phyloP scores from a whole-genome alignment of 306 rosid species.

The Cicer pinnatifidum region DNA sequence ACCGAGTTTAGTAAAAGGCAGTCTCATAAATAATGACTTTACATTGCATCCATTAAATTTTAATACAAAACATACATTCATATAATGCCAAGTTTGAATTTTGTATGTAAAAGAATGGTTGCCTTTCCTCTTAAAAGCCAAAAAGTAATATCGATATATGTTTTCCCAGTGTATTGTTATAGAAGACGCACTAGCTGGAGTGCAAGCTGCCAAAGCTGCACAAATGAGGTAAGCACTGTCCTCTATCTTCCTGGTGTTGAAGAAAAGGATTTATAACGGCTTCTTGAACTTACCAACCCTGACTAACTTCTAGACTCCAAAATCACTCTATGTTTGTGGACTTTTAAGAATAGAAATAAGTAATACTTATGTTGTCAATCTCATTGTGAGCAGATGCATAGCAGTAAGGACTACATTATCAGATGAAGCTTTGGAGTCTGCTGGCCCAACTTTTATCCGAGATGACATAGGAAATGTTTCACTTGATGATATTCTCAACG shows the following conservation, averaged over 20 bases:
- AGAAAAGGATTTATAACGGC: constrained; percentile 11
- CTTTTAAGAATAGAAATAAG: constrained; percentile 26
- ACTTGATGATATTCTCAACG: constrained; percentile 82
- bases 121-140: constrained; percentile 28
- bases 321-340: constrained; percentile 28
- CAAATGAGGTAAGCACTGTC: constrained; percentile 75
- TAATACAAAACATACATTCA: constrained; percentile 31
- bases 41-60: constrained; percentile 24
- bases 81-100: constrained; percentile 10
- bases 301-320: constrained; percentile 15
- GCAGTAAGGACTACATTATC: constrained; percentile 91
- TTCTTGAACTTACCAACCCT: constrained; percentile 28
- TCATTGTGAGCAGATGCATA: constrained; percentile 69
- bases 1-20: constrained; percentile 1
- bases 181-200: constrained; percentile 96
- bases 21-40: constrained; percentile 12
- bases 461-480: constrained; percentile 85
- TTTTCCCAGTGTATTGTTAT: constrained; percentile 82
- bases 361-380: constrained; percentile 18
- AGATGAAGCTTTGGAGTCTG: constrained; percentile 67
- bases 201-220: constrained; percentile 96
- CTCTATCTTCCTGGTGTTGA: constrained; percentile 1
- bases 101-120: constrained; percentile 29
- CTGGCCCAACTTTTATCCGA: constrained; percentile 78
- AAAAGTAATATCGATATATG: constrained; percentile 29